Evolutionary conservation across 768 basidiomycete genomes (phyloP).

Genomic region (Russula abietina): DNA sequence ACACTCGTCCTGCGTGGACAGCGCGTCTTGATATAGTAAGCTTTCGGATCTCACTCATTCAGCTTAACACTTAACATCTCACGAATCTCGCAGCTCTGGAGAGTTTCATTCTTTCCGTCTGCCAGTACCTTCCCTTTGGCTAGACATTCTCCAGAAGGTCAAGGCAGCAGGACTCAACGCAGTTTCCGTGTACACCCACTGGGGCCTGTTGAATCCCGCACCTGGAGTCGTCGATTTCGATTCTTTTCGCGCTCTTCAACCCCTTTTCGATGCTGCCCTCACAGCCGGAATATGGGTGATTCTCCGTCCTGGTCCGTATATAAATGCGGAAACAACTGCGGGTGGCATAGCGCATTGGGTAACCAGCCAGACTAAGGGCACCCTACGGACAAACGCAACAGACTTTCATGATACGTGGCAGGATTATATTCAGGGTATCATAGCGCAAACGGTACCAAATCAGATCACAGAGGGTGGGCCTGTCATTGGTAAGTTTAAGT

Average conservation of each 20-base stretch:
- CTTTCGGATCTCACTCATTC: neutral
- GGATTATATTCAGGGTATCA: conserved; percentile 63
- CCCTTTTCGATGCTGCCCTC: conserved; percentile 68
- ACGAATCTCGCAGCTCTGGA: conserved; percentile 50
- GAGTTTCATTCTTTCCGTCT: conserved; percentile 82
- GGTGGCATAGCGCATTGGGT: conserved; percentile 70
- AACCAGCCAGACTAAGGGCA: conserved; percentile 58
- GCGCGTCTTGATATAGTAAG: conserved; percentile 9
- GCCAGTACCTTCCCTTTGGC: conserved; percentile 74
- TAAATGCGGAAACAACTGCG: conserved; percentile 77
- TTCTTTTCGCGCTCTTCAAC: conserved; percentile 61
- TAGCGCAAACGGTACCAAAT: conserved; percentile 51
- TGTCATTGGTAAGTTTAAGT: conserved; percentile 56
- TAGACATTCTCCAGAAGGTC: conserved; percentile 73
- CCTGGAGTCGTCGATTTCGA: conserved; percentile 68
- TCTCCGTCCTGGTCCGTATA: conserved; percentile 68
- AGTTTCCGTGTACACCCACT: conserved; percentile 72
- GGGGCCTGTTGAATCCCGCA: conserved; percentile 72
- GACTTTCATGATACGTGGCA: conserved; percentile 69
- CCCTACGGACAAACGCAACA: conserved; percentile 65
- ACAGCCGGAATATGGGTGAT: conserved; percentile 73
- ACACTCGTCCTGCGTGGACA: conserved; percentile 23
- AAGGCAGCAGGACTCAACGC: conserved; percentile 79
- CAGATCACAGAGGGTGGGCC: conserved; percentile 72
- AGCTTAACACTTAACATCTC: neutral